phyloP scores from a whole-genome alignment of 441 rosid species.

The Cnidoscolus chayamansa region DNA sequence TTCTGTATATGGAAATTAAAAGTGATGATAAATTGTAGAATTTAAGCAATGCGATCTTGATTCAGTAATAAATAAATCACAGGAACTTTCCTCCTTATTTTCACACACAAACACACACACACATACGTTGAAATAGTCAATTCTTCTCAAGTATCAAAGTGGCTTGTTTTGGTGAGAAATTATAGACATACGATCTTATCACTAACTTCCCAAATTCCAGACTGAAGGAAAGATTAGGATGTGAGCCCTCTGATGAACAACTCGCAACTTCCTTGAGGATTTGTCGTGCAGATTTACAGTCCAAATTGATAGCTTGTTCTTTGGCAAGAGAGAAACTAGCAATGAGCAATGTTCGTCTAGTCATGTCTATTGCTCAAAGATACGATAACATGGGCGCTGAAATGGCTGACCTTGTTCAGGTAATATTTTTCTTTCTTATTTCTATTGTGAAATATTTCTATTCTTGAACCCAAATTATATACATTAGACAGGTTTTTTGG shows the following conservation, averaged over 20 bases:
- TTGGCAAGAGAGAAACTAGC: conserved; percentile 90
- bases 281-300: conserved; percentile 62
- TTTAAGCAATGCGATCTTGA: too few relatives aligned
- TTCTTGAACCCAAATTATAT: background rate
- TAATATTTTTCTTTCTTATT: conserved; percentile 25
- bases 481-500: background rate
- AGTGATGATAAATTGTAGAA: too few relatives aligned
- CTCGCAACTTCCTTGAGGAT: conserved; percentile 76
- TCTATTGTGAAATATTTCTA: conserved; percentile 5
- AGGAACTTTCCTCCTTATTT: too few relatives aligned
- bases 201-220: conserved; percentile 31
- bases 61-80: too few relatives aligned
- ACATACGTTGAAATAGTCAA: too few relatives aligned
- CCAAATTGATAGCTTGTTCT: conserved; percentile 58
- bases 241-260: conserved; percentile 83
- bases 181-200: background rate
- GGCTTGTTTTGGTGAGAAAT: background rate
- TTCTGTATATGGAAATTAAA: background rate
- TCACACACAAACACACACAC: too few relatives aligned
- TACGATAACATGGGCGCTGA: conserved; percentile 85
- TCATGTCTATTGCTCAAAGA: conserved; percentile 90
- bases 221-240: conserved; percentile 75
- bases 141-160: background rate
- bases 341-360: conserved; percentile 96
- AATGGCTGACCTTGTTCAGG: conserved; percentile 99